Conservation (phyloP, 495 filamentous ascomycete species). For the Bathelium albidoporum region DNA sequence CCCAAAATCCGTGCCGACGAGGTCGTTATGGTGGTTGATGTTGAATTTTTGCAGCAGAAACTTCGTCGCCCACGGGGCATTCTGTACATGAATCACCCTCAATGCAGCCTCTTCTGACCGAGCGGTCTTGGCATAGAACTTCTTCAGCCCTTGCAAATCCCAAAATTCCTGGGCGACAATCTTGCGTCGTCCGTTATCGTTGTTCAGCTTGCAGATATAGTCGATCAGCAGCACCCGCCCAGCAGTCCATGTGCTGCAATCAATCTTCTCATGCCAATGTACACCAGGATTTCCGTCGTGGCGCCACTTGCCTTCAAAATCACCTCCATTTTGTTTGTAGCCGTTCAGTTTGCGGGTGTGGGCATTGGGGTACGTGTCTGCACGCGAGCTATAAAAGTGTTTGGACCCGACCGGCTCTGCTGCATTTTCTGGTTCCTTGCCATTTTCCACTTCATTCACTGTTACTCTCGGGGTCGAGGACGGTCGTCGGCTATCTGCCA, state of each 20-base stretch:
- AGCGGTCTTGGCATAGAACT: slow-evolving; percentile 32
- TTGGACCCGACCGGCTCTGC: background rate
- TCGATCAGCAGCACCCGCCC: slow-evolving; percentile 29
- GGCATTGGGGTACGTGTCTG: background rate
- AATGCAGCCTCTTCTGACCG: slow-evolving; percentile 31
- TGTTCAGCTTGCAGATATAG: slow-evolving; percentile 20
- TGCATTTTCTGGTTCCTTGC: background rate
- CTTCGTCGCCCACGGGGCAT: slow-evolving; percentile 40
- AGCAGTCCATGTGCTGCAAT: background rate
- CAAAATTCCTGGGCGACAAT: slow-evolving; percentile 41
- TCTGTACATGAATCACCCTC: slow-evolving; percentile 47
- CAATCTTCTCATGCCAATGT: background rate
- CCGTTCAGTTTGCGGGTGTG: background rate
- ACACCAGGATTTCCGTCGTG: background rate
- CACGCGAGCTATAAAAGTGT: background rate
- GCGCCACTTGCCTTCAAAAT: background rate
- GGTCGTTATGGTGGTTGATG: slow-evolving; percentile 36
- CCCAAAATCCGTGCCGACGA: slow-evolving; percentile 40
- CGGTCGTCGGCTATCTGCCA: background rate
- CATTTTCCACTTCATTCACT: background rate
- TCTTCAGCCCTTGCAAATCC: slow-evolving; percentile 32
- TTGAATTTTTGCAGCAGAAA: slow-evolving; percentile 46
- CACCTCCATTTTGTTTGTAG: background rate
- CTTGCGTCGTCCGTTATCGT: slow-evolving; percentile 28
- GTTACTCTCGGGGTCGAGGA: background rate